Conservation (phyloP, 441 rosid genomes). For the Pelargonium myrrhifolium region DNA sequence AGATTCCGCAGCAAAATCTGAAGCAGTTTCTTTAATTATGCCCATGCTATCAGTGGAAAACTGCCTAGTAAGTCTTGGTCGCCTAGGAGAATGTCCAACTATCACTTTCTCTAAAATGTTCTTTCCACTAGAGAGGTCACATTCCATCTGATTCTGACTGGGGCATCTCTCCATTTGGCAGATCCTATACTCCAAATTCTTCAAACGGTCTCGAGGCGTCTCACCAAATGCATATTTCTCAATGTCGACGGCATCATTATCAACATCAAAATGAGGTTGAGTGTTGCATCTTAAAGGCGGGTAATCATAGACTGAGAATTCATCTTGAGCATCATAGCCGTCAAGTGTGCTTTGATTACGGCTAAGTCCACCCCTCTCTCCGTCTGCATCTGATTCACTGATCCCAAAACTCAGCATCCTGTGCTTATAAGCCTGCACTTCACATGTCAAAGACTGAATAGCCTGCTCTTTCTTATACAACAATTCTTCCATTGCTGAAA, state of each 20-base stretch:
- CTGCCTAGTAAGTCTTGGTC: slow-evolving; percentile 44
- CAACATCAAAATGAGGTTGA: slow-evolving; percentile 40
- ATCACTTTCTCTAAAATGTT: slow-evolving; percentile 62
- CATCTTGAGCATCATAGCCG: slow-evolving; percentile 35
- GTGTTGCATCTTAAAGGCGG: slow-evolving; percentile 68
- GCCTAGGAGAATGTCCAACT: slow-evolving; percentile 69
- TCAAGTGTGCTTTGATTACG: slow-evolving; percentile 37
- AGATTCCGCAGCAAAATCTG: slow-evolving; percentile 41
- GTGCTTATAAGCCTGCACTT: slow-evolving; percentile 80
- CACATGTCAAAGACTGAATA: slow-evolving; percentile 66
- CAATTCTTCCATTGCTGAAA: slow-evolving; percentile 62
- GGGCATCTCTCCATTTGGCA: slow-evolving; percentile 72
- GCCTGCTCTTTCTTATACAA: slow-evolving; percentile 84
- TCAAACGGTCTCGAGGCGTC: slow-evolving; percentile 52
- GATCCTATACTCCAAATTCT: slow-evolving; percentile 68
- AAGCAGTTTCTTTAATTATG: slow-evolving; percentile 32
- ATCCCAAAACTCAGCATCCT: slow-evolving; percentile 90
- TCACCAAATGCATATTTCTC: slow-evolving; percentile 71
- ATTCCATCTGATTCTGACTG: slow-evolving; percentile 39
- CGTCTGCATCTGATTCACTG: slow-evolving; percentile 57
- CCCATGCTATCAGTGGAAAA: slow-evolving; percentile 57
- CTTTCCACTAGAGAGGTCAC: slow-evolving; percentile 38
- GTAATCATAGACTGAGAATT: slow-evolving; percentile 48
- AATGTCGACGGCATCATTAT: slow-evolving; percentile 46
- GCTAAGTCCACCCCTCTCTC: slow-evolving; percentile 22